These are phyloP conservation scores for Trichoderma breve DNA, from an alignment of 2,329 filamentous ascomycete species.

Conservation along the genomic window DNA sequence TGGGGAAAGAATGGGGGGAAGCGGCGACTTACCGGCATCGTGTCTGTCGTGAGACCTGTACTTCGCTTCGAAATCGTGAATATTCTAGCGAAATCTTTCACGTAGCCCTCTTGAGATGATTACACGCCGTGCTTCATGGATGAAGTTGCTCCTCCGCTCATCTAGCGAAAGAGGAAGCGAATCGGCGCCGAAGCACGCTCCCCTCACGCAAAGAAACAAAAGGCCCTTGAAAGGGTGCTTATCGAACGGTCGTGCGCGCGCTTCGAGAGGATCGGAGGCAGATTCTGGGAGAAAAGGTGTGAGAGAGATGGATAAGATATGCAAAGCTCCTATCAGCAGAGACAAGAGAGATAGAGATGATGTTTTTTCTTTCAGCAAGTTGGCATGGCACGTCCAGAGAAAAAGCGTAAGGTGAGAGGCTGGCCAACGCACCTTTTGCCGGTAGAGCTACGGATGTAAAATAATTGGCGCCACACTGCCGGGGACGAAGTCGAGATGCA, in stretches of 20 bases:
- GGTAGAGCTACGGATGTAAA: conserved; percentile 18
- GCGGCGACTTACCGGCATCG: conserved; percentile 33
- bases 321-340: background rate
- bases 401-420: conserved; percentile 11
- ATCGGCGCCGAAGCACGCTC: conserved; percentile 15
- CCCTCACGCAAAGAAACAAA: conserved; percentile 7
- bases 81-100: background rate
- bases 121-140: conserved; percentile 12
- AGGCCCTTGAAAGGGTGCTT: background rate
- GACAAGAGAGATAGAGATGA: background rate
- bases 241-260: background rate
- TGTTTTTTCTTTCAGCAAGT: background rate
- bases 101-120: conserved; percentile 1
- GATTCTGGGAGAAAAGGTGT: no score
- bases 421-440: conserved; percentile 10
- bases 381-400: conserved; percentile 5
- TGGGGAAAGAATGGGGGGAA: background rate
- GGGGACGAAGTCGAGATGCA: background rate
- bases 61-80: background rate
- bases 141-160: conserved; percentile 3
- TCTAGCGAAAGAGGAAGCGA: background rate
- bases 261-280: background rate
- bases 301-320: background rate
- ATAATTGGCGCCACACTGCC: background rate
- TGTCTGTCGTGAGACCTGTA: conserved; percentile 20